Evolutionary conservation across 2,329 filamentous ascomycete genomes (phyloP).

Genomic region (Sporothrix mexicana): DNA sequence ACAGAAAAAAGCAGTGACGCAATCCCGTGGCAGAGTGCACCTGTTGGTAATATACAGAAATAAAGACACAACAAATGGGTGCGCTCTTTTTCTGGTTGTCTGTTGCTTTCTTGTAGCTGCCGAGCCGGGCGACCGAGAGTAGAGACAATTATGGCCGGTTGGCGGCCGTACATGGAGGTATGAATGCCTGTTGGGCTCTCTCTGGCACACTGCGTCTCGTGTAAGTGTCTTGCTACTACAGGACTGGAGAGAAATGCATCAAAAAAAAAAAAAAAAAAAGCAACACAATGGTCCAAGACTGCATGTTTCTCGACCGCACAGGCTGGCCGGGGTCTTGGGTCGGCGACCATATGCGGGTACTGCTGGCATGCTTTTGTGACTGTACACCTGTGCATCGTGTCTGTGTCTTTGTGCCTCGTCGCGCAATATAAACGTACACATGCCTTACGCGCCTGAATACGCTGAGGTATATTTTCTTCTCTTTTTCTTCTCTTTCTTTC

Average conservation of each 20-base stretch:
- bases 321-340: slow-evolving; percentile 27
- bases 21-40: not conserved
- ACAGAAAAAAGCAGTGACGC: slow-evolving; percentile 16
- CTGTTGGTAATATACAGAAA: slow-evolving; percentile 22
- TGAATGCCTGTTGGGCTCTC: not conserved
- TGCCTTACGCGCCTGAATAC: slow-evolving; percentile 1
- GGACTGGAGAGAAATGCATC: not conserved
- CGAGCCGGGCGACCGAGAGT: not conserved
- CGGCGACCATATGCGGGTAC: slow-evolving; percentile 30
- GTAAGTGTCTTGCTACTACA: not conserved
- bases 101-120: slow-evolving; percentile 2
- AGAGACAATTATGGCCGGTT: not conserved
- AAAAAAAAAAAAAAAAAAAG: not conserved
- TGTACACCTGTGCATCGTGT: slow-evolving; percentile 11
- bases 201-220: not conserved
- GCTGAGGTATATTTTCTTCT: no score
- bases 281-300: not conserved
- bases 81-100: no score
- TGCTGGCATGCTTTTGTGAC: slow-evolving; percentile 20
- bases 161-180: not conserved
- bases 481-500: no score
- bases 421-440: not conserved
- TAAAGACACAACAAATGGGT: not conserved
- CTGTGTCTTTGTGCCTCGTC: slow-evolving; percentile 6
- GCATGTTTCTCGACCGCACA: not conserved